Conservation (phyloP, 179 eudicot genomes). For the Silene noctiflora region DNA sequence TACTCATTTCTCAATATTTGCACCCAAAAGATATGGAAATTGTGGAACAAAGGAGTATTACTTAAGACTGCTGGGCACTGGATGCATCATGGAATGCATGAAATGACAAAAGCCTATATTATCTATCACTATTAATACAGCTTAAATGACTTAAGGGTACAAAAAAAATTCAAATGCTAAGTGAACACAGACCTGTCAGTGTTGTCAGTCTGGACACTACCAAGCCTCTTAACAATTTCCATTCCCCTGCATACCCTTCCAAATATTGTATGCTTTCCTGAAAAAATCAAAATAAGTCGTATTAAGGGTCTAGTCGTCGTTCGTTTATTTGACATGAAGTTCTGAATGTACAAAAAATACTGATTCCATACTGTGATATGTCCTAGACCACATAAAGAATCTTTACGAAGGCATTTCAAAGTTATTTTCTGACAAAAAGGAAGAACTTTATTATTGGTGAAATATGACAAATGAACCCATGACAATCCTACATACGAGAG, state of each 20-base stretch:
- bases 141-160: background rate
- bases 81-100: background rate
- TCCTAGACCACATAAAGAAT: background rate
- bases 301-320: background rate
- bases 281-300: slow-evolving; percentile 7
- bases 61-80: background rate
- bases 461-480: slow-evolving; percentile 6
- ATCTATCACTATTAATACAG: background rate
- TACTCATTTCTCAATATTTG: background rate
- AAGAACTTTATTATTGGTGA: background rate
- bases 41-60: background rate
- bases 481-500: background rate
- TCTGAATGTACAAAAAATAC: background rate
- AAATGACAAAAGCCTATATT: background rate
- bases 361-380: background rate
- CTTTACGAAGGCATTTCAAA: background rate
- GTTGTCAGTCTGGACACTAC: slow-evolving; percentile 96
- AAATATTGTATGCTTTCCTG: slow-evolving; percentile 97
- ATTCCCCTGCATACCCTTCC: slow-evolving; percentile 91
- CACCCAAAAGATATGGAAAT: background rate
- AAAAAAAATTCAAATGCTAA: background rate
- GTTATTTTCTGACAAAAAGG: background rate
- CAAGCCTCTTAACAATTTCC: slow-evolving; percentile 95
- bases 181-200: slow-evolving; percentile 61
- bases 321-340: background rate